Evolutionary conservation across 176 grass and related monocot species (phyloP).

Genomic region (Phragmites australis): DNA sequence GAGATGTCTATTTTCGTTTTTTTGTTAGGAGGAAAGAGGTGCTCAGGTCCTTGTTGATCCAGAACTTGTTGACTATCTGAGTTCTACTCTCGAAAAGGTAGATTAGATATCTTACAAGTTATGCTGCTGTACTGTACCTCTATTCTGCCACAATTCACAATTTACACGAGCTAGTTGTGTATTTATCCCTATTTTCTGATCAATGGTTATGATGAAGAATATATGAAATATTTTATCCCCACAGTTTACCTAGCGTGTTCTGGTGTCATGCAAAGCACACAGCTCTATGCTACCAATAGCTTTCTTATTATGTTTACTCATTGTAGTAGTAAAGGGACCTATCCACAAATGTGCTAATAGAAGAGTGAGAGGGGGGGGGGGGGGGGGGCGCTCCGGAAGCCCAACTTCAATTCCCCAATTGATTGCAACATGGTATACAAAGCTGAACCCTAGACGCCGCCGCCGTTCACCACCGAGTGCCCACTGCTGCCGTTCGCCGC

Average conservation of each 20-base stretch:
- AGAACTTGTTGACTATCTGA: conserved; percentile 86
- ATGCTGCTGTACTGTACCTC: neutral
- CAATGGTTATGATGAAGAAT: conserved; percentile 10
- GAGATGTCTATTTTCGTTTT: conserved; percentile 5
- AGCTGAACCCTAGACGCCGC: no score
- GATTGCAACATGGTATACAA: no score
- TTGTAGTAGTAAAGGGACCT: no score
- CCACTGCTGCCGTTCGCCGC: no score
- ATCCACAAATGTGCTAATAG: no score
- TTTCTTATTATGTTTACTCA: neutral
- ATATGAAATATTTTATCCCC: conserved; percentile 15
- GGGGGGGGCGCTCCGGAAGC: no score
- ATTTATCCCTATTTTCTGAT: neutral
- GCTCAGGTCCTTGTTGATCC: conserved; percentile 87
- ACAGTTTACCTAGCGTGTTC: neutral
- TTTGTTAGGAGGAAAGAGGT: conserved; percentile 79
- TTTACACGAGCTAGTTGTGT: conserved; percentile 3
- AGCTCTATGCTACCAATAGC: neutral
- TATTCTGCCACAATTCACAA: neutral
- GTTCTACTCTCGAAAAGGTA: conserved; percentile 73
- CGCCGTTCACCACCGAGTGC: no score
- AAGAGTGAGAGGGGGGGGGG: no score
- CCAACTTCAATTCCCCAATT: no score
- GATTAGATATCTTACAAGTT: conserved; percentile 30
- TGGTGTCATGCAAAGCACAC: neutral